Percentiles rank a stretch among this genome's conserved stretches.
phyloP scores from a whole-genome alignment of 2,329 filamentous ascomycete genomes.

The Pestalotiopsis sp. region DNA sequence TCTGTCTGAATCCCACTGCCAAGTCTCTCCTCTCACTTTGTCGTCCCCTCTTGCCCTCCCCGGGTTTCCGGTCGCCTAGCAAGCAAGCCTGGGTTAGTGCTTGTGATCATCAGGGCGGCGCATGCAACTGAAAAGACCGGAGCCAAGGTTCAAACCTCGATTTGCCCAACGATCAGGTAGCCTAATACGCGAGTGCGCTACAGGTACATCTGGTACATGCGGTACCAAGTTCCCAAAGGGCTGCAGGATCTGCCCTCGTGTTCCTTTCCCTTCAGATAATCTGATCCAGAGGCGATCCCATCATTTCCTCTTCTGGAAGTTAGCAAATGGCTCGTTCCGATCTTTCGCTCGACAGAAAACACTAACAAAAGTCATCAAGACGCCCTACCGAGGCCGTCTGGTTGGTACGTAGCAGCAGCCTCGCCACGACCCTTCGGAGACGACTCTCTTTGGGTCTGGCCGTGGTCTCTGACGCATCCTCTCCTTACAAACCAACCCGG shows the following conservation, averaged over 20 bases:
- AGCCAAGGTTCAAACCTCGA: background rate
- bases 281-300: background rate
- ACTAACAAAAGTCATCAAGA: background rate
- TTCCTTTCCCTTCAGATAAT: background rate
- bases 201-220: background rate
- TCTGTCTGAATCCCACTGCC: background rate
- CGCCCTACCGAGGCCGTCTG: background rate
- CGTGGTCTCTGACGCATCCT: background rate
- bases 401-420: background rate
- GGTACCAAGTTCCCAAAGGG: background rate
- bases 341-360: too few species aligned
- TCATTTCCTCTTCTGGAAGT: constrained; percentile 1
- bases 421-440: background rate
- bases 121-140: background rate
- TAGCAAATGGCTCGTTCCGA: constrained; percentile 4
- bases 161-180: background rate
- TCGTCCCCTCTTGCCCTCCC: background rate
- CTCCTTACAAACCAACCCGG: background rate
- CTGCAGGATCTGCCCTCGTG: background rate
- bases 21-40: background rate
- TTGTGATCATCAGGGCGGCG: background rate
- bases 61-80: background rate
- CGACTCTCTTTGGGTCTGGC: background rate
- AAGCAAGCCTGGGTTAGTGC: background rate
- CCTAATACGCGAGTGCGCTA: background rate